Conservation (phyloP, 2,329 filamentous ascomycete genomes). For the Thielaviopsis musarum region DNA sequence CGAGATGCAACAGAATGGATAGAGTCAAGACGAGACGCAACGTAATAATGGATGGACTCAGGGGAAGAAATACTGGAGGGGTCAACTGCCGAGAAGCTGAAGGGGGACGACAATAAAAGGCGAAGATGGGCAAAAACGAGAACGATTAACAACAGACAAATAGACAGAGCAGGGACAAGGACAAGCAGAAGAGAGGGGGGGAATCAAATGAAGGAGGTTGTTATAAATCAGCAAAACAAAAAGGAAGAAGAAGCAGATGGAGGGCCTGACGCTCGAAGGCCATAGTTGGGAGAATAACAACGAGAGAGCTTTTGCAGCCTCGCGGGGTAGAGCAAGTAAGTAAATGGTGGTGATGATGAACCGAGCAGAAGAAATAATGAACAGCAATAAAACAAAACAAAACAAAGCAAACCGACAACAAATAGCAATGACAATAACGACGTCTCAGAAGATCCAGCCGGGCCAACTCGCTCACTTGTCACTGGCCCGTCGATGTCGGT, state of each 20-base stretch:
- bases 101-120: constrained; percentile 2
- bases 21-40: too few relatives aligned
- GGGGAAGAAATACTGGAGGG: not conserved
- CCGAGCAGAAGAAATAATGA: not conserved
- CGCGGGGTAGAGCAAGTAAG: not conserved
- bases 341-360: not conserved
- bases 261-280: not conserved
- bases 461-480: not conserved
- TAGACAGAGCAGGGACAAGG: constrained; percentile 9
- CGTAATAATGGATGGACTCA: not conserved
- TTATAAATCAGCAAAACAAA: not conserved
- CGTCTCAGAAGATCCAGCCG: not conserved
- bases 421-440: not conserved
- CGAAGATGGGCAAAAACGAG: constrained; percentile 8
- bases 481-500: not conserved
- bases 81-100: not conserved
- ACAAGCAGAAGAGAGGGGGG: not conserved
- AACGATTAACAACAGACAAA: constrained; percentile 10
- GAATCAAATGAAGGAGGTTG: not conserved
- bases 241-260: not conserved
- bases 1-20: not conserved
- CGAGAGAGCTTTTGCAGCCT: not conserved
- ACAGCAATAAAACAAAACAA: not conserved
- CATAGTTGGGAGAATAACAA: not conserved
- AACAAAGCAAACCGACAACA: not conserved